phyloP scores from a whole-genome alignment of 2,329 filamentous ascomycete genomes.

The Colletotrichum magnum region DNA sequence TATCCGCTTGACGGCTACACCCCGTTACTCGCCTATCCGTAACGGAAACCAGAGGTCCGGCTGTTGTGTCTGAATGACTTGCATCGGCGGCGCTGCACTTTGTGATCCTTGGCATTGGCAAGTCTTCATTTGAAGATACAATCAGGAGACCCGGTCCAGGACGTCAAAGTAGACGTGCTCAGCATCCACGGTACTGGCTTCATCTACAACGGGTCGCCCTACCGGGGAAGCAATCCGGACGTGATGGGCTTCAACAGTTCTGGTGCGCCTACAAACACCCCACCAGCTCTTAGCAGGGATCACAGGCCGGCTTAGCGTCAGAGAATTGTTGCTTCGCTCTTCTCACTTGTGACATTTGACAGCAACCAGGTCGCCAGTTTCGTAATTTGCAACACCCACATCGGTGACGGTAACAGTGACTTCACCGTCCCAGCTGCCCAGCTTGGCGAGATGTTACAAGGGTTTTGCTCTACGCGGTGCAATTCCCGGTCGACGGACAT shows the following conservation, averaged over 20 bases:
- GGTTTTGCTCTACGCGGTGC: too few species aligned
- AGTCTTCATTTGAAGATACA: neutral
- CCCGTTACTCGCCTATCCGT: neutral
- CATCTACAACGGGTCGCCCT: neutral
- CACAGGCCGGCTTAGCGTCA: constrained; percentile 1
- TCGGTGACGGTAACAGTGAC: neutral
- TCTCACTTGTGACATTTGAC: constrained; percentile 7
- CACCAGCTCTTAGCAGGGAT: neutral
- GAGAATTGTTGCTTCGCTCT: neutral
- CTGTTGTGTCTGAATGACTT: neutral
- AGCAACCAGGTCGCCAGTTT: constrained; percentile 1
- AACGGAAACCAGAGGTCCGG: neutral
- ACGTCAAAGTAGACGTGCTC: neutral
- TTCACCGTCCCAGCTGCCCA: neutral
- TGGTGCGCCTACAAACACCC: neutral
- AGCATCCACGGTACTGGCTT: neutral
- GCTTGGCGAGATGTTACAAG: too few species aligned
- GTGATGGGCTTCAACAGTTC: neutral
- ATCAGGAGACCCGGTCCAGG: neutral
- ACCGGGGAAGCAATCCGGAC: neutral
- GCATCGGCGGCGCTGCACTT: neutral
- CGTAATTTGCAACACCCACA: neutral
- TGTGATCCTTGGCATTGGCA: neutral
- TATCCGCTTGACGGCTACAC: neutral
- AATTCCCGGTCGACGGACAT: too few species aligned